Base-by-base conservation (phyloP, 805 yeast species). In the Metschnikowia matae region DNA sequence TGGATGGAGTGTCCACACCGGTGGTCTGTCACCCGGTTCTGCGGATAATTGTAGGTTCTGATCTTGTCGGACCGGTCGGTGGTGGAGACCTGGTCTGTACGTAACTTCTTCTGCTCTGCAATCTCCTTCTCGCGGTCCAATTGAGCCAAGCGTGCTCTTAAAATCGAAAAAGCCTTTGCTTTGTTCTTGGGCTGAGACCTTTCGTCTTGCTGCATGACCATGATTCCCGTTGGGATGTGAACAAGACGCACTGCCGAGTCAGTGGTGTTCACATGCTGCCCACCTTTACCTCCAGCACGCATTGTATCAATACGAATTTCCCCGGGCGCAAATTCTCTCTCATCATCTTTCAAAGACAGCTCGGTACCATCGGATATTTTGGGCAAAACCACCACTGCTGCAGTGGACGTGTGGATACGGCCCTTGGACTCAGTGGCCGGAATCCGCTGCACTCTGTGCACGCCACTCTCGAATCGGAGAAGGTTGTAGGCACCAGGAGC, bases 241-340 rank as follows among this genome's bases (percentile, higher is more conserved):
- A 92, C 89, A 26, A 94, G 71, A 59, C 99, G 77, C 13, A 94
- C 98, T 0, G 99, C 99, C 1, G 97, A 89, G 63, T 92, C 98
- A 0, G 98, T 94, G 13, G 96, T 92, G 64, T 92, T 92, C 35
- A 92, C 99, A 63, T 92, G 98, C 71, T 92, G 99, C 0, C 99
- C 99, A 50, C 99, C 99, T 55, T 94, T 86, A 3, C 99, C 99
- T 49, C 96, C 83, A 0, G 98, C 89, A 58, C 99, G 77, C 96
- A 92, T 94, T n/a, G 94, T 90, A 64, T 94, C 99, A 3, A 94
- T 83, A 50, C 97, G 78, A 20, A 94, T 83, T 60, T 94, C 99
- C 2, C 87, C 96, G 0, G 91, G 88, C 17, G 82, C 82, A 66
- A 94, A 89, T 50, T 80, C 80, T 39, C 92, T 71, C 59, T 87